Evolutionary conservation across 1,284 basidiomycete species (phyloP).

Genomic region (Puccinia hordei): DNA sequence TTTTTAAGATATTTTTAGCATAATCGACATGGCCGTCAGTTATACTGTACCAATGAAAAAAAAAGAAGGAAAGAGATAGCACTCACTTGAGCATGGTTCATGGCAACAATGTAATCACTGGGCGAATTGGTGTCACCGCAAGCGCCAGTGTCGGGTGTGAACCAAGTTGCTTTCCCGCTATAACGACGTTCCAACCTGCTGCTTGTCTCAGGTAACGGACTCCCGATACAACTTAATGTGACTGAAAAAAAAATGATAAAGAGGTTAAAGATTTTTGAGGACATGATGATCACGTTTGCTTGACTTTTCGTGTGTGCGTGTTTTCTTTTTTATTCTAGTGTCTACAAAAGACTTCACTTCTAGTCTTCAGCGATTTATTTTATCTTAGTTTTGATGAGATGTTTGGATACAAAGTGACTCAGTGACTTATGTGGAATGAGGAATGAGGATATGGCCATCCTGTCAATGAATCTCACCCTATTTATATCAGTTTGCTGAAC

Average conservation of each 20-base stretch:
- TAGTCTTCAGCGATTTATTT: too few relatives aligned
- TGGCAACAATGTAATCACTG: constrained; percentile 39
- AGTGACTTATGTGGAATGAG: not conserved
- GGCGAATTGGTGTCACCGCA: constrained; percentile 25
- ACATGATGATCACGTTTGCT: not conserved
- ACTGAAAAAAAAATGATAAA: not conserved
- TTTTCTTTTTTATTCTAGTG: not conserved
- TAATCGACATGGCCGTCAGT: too few relatives aligned
- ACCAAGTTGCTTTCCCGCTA: constrained; percentile 39
- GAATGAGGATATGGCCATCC: not conserved
- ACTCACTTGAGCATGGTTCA: constrained; percentile 44
- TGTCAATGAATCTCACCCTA: not conserved
- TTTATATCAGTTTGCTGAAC: not conserved
- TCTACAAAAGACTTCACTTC: not conserved
- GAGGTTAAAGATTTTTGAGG: not conserved
- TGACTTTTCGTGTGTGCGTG: not conserved
- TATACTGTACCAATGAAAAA: not conserved
- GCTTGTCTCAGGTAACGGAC: not conserved
- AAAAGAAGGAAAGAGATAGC: not conserved
- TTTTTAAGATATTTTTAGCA: not conserved
- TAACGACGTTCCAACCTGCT: constrained; percentile 16
- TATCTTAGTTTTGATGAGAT: too few relatives aligned
- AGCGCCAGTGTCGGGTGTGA: constrained; percentile 42
- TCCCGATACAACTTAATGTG: not conserved
- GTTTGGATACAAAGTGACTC: not conserved